Conservation (phyloP, 2,329 filamentous ascomycete genomes). For the Triangularia setosa region DNA sequence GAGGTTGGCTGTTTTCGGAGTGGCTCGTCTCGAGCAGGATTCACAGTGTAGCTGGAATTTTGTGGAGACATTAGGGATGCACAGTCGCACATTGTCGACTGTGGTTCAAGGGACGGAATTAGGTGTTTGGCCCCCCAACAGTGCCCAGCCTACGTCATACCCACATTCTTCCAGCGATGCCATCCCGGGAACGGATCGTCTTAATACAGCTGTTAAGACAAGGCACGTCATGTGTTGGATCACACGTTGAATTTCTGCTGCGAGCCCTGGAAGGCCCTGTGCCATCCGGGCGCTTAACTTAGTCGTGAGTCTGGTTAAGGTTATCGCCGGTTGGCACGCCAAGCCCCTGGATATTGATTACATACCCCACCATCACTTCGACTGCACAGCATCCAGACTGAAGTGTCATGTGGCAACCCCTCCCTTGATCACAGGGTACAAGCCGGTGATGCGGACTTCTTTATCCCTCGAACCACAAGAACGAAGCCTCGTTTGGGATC, state of each 20-base stretch:
- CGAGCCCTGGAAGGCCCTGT: background rate
- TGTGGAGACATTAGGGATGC: background rate
- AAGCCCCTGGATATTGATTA: background rate
- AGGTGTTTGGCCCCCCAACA: background rate
- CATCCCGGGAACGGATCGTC: constrained; percentile 1
- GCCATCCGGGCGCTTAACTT: background rate
- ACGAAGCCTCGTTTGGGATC: too few relatives aligned
- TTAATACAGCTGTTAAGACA: background rate
- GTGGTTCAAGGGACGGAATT: background rate
- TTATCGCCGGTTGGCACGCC: background rate
- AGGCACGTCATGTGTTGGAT: background rate
- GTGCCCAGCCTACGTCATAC: background rate
- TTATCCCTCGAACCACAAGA: background rate
- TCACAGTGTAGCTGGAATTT: background rate
- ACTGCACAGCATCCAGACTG: too few relatives aligned
- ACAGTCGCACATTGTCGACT: background rate
- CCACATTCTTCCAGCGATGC: background rate
- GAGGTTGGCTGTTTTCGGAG: background rate
- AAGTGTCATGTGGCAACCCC: too few relatives aligned
- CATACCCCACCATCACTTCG: background rate
- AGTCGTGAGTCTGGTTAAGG: background rate
- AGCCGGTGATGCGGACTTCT: background rate
- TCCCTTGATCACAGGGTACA: background rate
- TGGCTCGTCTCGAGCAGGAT: background rate
- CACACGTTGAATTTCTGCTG: background rate